Base-by-base conservation (phyloP, 2,329 filamentous ascomycete genomes). In the Aspergillus sojae region DNA sequence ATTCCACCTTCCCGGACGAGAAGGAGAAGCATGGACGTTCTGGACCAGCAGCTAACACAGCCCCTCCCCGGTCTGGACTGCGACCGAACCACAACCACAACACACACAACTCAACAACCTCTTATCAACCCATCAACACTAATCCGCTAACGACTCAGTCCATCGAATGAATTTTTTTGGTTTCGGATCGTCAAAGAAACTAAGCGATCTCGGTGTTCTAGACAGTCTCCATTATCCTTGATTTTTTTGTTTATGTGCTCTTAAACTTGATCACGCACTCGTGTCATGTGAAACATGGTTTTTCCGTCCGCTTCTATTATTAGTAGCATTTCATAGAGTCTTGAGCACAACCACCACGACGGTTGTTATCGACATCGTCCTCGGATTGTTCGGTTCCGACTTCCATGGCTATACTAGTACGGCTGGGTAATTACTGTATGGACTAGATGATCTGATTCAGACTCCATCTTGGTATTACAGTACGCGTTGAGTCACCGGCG, bases 21-120 rank as follows among this genome's bases (percentile, higher is more conserved):
- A 16, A 28, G n/a, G 19, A n/a, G 19, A 52, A n/a, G 16, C 48
- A 52, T 11, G 3, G 28, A 52, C 9, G 52, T 36, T 55, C 52
- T 55, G 52, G 52, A 55, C 52, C 52, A 10, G 9, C 34, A 9
- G 9, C 21, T 5, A 21, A 26, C 52, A 39, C 52, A 39, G 52
- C 52, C 52, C 52, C 52, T 55, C 52, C 12, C 26, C n/a, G 52
- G 52, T 39, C 52, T 26, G 16, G 52, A 55, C 34, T 55, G 32
- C 52, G 52, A 39, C 52, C 52, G 52, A 46, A 39, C 52, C 14
- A 19, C n/a, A 21, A 34, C 26, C n/a, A 55, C 34, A 21, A 21
- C 16, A 19, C 32, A 10, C 32, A 30, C 21, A 23, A 36, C 26
- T 6, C 36, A 28, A 28, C 21, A 26, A 12, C 48, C 28, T 32